These are phyloP conservation scores for Rubus idaeus DNA, from an alignment of 306 rosid species.

Conservation along the genomic window DNA sequence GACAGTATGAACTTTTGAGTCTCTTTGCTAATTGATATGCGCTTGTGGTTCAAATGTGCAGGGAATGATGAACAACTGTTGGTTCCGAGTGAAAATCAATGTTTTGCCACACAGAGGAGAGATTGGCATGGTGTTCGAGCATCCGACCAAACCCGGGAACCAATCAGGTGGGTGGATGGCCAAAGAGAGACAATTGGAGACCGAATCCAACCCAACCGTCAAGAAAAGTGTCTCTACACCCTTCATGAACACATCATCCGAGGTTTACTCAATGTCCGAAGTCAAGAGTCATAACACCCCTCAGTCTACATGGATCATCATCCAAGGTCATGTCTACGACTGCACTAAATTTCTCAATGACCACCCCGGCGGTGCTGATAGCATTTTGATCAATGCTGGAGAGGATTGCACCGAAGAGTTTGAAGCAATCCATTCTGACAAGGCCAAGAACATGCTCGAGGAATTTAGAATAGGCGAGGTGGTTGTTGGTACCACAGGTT, in stretches of 20 bases:
- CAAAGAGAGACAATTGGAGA: conserved; percentile 44
- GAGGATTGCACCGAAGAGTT: conserved; percentile 89
- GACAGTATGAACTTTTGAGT: neutral
- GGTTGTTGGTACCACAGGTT: conserved; percentile 33
- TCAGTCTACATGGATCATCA: conserved; percentile 71
- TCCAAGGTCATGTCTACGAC: conserved; percentile 69
- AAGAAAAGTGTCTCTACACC: conserved; percentile 70
- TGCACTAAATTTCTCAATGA: conserved; percentile 73
- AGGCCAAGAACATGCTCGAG: conserved; percentile 70
- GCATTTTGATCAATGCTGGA: conserved; percentile 86
- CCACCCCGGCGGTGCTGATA: conserved; percentile 88
- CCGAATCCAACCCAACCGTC: conserved; percentile 32
- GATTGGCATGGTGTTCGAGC: conserved; percentile 73
- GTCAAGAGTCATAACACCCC: conserved; percentile 52
- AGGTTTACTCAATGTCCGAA: conserved; percentile 50
- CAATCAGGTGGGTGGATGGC: conserved; percentile 94
- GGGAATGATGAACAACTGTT: conserved; percentile 98
- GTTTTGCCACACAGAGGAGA: conserved; percentile 56
- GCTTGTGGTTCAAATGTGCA: conserved; percentile 13
- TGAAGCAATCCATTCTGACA: conserved; percentile 86
- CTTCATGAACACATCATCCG: conserved; percentile 52
- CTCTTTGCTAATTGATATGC: neutral
- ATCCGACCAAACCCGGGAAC: conserved; percentile 79
- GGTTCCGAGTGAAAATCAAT: conserved; percentile 76
- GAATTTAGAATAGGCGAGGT: conserved; percentile 67